These are phyloP conservation scores for Yamadazyma sp. DNA, from an alignment of 805 yeast genomes.

Conservation along the genomic window DNA sequence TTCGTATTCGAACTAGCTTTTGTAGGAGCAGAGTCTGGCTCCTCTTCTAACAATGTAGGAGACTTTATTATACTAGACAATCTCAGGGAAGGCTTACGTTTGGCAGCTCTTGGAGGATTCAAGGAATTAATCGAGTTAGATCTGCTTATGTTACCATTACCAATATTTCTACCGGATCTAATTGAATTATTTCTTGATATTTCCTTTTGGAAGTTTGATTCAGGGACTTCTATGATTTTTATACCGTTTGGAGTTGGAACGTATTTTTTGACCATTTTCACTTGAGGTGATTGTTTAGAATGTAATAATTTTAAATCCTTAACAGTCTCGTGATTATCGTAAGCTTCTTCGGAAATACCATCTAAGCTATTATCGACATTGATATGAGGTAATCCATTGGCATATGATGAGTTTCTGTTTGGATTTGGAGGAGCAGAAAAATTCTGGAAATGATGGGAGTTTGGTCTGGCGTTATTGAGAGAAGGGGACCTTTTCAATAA, in stretches of 20 bases:
- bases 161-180: slow-evolving; percentile 23
- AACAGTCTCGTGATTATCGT: slow-evolving; percentile 31
- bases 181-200: slow-evolving; percentile 39
- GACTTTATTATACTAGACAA: slow-evolving; percentile 16
- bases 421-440: not conserved
- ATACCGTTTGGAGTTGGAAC: slow-evolving; percentile 74
- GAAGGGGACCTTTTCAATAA: slow-evolving; percentile 14
- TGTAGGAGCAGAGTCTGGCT: too few relatives aligned
- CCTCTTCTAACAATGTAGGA: slow-evolving; percentile 8
- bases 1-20: slow-evolving; percentile 2
- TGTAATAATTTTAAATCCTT: slow-evolving; percentile 33
- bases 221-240: slow-evolving; percentile 66
- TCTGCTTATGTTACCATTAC: slow-evolving; percentile 17
- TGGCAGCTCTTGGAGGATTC: slow-evolving; percentile 6
- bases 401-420: not conserved
- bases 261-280: slow-evolving; percentile 60
- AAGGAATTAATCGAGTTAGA: slow-evolving; percentile 18
- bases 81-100: slow-evolving; percentile 17
- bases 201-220: slow-evolving; percentile 35
- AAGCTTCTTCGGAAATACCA: slow-evolving; percentile 27
- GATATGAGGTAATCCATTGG: slow-evolving; percentile 4
- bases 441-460: not conserved
- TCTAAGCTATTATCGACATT: slow-evolving; percentile 32
- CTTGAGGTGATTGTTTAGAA: slow-evolving; percentile 9
- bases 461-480: slow-evolving; percentile 1